phyloP scores from a whole-genome alignment of 805 yeast species.

The Wickerhamiella azyma region DNA sequence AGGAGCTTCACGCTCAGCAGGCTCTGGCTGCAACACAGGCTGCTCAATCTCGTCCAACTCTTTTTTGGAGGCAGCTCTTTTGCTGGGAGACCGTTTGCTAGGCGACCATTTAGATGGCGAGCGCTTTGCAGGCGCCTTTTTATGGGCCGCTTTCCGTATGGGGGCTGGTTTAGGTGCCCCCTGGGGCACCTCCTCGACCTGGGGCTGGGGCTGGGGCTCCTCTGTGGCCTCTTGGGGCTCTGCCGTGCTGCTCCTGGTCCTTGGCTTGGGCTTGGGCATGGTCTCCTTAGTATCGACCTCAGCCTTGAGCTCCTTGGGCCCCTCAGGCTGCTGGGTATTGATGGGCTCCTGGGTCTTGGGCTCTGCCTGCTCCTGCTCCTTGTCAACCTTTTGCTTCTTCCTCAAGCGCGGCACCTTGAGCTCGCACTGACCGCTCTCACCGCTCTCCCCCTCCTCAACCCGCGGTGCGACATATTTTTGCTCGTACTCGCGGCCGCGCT shows the following conservation, averaged over 20 bases:
- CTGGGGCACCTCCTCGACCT: no score
- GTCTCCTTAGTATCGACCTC: neutral
- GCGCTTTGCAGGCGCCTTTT: neutral
- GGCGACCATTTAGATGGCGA: neutral
- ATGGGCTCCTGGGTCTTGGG: neutral
- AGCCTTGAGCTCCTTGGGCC: neutral
- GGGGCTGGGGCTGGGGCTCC: neutral
- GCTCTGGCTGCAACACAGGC: no score
- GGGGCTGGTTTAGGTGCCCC: no score
- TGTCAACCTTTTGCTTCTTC: neutral
- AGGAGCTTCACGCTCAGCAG: neutral
- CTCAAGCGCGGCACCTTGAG: neutral
- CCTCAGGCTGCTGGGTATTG: no score
- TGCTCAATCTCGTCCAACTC: no score
- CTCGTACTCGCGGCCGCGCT: neutral
- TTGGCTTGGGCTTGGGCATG: neutral
- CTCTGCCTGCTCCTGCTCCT: neutral
- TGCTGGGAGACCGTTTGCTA: neutral
- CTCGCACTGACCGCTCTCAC: no score
- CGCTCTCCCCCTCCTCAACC: neutral
- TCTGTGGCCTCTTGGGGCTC: neutral
- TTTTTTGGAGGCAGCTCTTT: neutral
- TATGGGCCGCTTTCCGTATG: no score
- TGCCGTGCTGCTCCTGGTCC: no score
- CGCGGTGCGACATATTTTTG: constrained; percentile 1